These are phyloP conservation scores for Pezicula neosporulosa DNA, from an alignment of 2,329 filamentous ascomycete species.

Conservation along the genomic window DNA sequence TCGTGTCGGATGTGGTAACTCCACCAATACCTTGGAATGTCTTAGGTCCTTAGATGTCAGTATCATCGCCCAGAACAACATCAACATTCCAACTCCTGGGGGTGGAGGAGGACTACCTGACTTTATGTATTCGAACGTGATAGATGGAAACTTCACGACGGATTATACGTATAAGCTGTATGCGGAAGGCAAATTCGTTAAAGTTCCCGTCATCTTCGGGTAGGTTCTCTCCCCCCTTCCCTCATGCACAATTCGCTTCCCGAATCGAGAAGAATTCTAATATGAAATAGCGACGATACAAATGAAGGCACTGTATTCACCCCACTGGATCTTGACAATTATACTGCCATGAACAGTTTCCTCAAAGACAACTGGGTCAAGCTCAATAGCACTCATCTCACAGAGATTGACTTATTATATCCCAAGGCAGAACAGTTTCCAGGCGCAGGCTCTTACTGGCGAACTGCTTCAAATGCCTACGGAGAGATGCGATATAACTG, in stretches of 20 bases:
- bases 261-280: background rate
- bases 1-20: constrained; percentile 37
- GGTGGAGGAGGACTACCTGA: constrained; percentile 34
- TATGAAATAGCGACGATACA: constrained; percentile 43
- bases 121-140: constrained; percentile 51
- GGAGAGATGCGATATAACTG: constrained; percentile 66
- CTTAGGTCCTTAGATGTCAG: constrained; percentile 38
- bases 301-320: constrained; percentile 65
- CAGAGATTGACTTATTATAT: constrained; percentile 50
- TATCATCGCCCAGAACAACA: constrained; percentile 40
- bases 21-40: constrained; percentile 38
- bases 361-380: constrained; percentile 55
- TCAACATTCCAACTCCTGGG: constrained; percentile 32
- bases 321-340: constrained; percentile 42
- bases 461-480: constrained; percentile 53
- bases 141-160: constrained; percentile 50
- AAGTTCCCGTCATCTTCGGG: constrained; percentile 49
- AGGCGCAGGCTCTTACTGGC: constrained; percentile 53
- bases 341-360: constrained; percentile 49
- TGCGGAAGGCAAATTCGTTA: constrained; percentile 45
- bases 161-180: constrained; percentile 49
- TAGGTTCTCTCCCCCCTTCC: constrained; percentile 4
- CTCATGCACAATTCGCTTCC: background rate
- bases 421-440: constrained; percentile 44
- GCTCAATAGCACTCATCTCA: constrained; percentile 47